These are phyloP conservation scores for Amylocystis lapponica DNA, from an alignment of 768 basidiomycete species.

Conservation along the genomic window DNA sequence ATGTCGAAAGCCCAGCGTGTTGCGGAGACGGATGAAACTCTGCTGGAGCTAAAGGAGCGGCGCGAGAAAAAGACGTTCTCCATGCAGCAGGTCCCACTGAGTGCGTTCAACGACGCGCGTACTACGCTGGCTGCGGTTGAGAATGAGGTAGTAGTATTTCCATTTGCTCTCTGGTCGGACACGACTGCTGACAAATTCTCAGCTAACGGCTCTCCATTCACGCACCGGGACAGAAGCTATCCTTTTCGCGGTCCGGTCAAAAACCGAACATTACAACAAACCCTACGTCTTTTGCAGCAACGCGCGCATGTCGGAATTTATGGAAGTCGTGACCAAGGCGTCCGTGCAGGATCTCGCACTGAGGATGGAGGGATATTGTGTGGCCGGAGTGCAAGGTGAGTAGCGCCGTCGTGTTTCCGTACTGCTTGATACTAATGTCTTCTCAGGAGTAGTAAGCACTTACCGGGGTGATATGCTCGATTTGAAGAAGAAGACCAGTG, in stretches of 20 bases:
- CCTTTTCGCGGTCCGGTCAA: not conserved
- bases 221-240: not conserved
- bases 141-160: not conserved
- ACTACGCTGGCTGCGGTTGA: not conserved
- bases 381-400: not conserved
- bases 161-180: not conserved
- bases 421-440: not conserved
- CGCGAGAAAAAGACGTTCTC: not conserved
- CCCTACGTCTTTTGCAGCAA: not conserved
- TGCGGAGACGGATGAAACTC: not conserved
- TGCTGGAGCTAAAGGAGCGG: not conserved
- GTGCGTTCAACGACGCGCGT: not conserved
- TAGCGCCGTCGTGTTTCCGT: not conserved
- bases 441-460: too few relatives aligned
- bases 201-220: not conserved
- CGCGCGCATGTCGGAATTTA: not conserved
- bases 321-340: not conserved
- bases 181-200: not conserved
- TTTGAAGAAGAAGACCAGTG: not conserved
- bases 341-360: not conserved
- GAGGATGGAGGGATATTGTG: not conserved
- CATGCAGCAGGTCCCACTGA: not conserved
- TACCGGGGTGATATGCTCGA: too few relatives aligned
- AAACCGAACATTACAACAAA: not conserved
- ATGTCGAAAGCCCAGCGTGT: not conserved